Evolutionary conservation across 1,284 basidiomycete genomes (phyloP).

Genomic region (Tilletia walkeri): DNA sequence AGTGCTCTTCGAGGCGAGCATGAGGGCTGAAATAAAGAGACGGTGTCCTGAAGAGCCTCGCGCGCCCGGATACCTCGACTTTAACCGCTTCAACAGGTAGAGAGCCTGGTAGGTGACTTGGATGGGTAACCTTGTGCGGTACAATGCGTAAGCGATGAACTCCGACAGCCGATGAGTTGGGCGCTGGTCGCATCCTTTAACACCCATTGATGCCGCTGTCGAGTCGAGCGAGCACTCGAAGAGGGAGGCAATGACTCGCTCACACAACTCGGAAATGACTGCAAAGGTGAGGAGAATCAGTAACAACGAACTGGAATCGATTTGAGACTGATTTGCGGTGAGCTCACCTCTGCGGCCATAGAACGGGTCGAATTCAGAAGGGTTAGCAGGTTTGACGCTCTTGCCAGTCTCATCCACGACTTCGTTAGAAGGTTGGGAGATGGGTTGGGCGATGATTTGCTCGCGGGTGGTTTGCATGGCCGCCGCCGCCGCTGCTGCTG

Average conservation of each 20-base stretch:
- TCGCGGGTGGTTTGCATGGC: not conserved
- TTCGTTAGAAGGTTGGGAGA: conserved; percentile 4
- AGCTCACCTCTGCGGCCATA: conserved; percentile 41
- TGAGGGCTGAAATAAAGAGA: conserved; percentile 55
- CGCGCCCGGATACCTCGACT: conserved; percentile 53
- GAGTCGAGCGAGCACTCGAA: conserved; percentile 51
- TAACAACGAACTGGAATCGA: not conserved
- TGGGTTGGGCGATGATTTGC: not conserved
- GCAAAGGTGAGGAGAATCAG: not conserved
- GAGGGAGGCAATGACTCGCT: conserved; percentile 47
- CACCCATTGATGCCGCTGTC: conserved; percentile 33
- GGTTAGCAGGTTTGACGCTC: not conserved
- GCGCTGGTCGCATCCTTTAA: conserved; percentile 17
- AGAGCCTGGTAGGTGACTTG: conserved; percentile 52
- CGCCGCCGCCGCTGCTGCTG: not conserved
- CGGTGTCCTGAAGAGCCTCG: conserved; percentile 55
- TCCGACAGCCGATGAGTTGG: conserved; percentile 49
- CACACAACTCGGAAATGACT: conserved; percentile 46
- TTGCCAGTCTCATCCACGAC: conserved; percentile 2
- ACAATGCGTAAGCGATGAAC: conserved; percentile 55
- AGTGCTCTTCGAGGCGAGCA: conserved; percentile 54
- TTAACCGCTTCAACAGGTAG: conserved; percentile 51
- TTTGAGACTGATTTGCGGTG: not conserved
- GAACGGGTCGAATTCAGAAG: conserved; percentile 38
- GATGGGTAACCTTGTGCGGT: conserved; percentile 52